These are phyloP conservation scores for Fusarium virguliforme DNA, from an alignment of 2,329 filamentous ascomycete species.

Conservation along the genomic window DNA sequence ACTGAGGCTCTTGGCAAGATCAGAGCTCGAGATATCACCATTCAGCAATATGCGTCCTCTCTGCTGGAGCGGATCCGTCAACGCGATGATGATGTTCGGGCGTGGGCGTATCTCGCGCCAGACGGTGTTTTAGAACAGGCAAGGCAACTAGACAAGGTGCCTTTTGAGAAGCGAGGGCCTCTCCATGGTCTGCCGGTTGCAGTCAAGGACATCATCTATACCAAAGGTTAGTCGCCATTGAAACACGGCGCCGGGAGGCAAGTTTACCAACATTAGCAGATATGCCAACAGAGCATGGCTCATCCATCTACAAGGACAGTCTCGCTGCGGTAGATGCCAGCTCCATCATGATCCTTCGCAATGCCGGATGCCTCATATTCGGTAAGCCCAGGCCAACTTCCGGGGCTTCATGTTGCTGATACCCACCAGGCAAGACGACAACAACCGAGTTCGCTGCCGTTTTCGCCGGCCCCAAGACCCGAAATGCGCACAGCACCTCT, in stretches of 20 bases:
- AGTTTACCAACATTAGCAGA: constrained; percentile 52
- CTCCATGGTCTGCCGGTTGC: constrained; percentile 72
- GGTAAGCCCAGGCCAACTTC: constrained; percentile 57
- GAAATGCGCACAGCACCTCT: constrained; percentile 73
- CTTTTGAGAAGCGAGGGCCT: constrained; percentile 64
- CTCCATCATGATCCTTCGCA: constrained; percentile 65
- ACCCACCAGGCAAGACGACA: constrained; percentile 58
- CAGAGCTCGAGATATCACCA: constrained; percentile 60
- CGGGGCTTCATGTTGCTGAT: constrained; percentile 66
- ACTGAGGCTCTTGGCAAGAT: constrained; percentile 59
- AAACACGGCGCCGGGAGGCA: accelerated
- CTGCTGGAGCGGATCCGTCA: constrained; percentile 62
- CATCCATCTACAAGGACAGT: constrained; percentile 65
- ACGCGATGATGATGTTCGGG: constrained; percentile 63
- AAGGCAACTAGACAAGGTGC: constrained; percentile 64
- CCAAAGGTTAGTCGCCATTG: constrained; percentile 62
- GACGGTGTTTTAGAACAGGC: constrained; percentile 65
- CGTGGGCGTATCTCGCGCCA: constrained; percentile 66
- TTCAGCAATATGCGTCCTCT: constrained; percentile 66
- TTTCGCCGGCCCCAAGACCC: constrained; percentile 64
- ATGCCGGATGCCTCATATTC: constrained; percentile 70
- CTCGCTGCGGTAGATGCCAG: constrained; percentile 66
- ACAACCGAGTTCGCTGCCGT: constrained; percentile 72
- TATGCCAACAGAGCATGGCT: constrained; percentile 71
- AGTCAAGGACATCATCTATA: constrained; percentile 74